Evolutionary conservation across 495 filamentous ascomycete species (phyloP), one percentile per base, ranked within the genome.

Genomic region (Lineolata rhizophorae): DNA sequence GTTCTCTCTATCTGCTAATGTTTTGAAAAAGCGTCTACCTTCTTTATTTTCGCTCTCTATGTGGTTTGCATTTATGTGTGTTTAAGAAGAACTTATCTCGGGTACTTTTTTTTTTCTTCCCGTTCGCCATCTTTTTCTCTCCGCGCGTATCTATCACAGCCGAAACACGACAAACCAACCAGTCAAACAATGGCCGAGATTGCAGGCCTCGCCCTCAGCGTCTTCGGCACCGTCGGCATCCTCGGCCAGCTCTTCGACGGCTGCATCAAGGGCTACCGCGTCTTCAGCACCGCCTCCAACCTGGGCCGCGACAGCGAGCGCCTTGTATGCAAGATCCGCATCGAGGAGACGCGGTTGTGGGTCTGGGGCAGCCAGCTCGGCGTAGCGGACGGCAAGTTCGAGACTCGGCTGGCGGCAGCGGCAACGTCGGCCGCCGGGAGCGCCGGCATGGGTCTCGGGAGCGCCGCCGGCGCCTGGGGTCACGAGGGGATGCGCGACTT

Each of bases 301-400:
- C 40, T 53, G 1, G 52, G 51, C 13, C 38, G 31, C 10, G 51
- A 53, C 27, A 45, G 35, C 34, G 43, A 51, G 33, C 43, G 47
- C n/a, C 32, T 55, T 18, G 32, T 53, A 19, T 51, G 48, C 37
- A 55, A 53, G 29, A 47, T 55, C 25, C 47, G 47, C 8, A 53
- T 55, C 32, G 51, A 55, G 35, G 52, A 55, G 31, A 48, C 44
- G 38, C 44, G 52, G 1, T 35, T 55, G 5, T 17, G 37, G 16
- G 44, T 50, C 24, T 55, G 52, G 52, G 52, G 51, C 8, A 37
- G 51, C 6, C 44, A 53, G 31, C 52, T 50, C 48, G 52, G 52
- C 12, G 43, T 53, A n/a, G 44, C 44, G 10, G 49, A 55, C 27
- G 51, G 51, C 27, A 39, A 42, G 35, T 27, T 52, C 2, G 48